Conservation (phyloP, 345 rosid genomes). For the Eucalyptus coolabah region DNA sequence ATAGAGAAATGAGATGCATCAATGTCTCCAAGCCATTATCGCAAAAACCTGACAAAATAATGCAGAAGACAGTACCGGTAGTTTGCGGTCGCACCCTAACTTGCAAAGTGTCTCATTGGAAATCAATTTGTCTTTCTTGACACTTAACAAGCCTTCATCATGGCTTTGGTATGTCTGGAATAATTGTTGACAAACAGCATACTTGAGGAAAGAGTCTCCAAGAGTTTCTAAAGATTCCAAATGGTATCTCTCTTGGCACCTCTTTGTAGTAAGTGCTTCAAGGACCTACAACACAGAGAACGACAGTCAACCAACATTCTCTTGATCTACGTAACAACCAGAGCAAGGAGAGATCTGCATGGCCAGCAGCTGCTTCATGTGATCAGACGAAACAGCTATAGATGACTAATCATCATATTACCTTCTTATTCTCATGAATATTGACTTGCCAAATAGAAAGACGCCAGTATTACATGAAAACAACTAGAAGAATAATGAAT, state of each 20-base stretch:
- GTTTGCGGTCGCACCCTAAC: slow-evolving; percentile 55
- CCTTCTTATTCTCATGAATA: not conserved
- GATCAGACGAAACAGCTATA: not conserved
- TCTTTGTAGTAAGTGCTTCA: slow-evolving; percentile 83
- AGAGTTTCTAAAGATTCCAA: slow-evolving; percentile 88
- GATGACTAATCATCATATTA: not conserved
- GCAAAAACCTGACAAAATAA: too few species aligned
- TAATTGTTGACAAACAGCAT: slow-evolving; percentile 65
- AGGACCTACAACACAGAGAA: slow-evolving; percentile 31
- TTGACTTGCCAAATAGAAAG: not conserved
- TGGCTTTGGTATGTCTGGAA: slow-evolving; percentile 31
- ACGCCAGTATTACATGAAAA: not conserved
- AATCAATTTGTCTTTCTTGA: slow-evolving; percentile 43
- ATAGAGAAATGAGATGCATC: not conserved
- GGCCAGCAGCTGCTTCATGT: not conserved
- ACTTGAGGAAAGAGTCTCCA: slow-evolving; percentile 91
- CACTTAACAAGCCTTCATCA: slow-evolving; percentile 82
- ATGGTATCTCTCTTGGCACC: slow-evolving; percentile 68
- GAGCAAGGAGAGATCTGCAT: not conserved
- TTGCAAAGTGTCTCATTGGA: slow-evolving; percentile 62
- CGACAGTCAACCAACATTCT: not conserved
- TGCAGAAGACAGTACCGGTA: slow-evolving; percentile 39
- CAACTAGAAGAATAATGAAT: not conserved
- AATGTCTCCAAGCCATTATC: not conserved
- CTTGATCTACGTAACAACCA: not conserved